Evolutionary conservation across 1,284 basidiomycete species (phyloP), one percentile per base, ranked within the genome.

Genomic region (Leccinum fuscescens): DNA sequence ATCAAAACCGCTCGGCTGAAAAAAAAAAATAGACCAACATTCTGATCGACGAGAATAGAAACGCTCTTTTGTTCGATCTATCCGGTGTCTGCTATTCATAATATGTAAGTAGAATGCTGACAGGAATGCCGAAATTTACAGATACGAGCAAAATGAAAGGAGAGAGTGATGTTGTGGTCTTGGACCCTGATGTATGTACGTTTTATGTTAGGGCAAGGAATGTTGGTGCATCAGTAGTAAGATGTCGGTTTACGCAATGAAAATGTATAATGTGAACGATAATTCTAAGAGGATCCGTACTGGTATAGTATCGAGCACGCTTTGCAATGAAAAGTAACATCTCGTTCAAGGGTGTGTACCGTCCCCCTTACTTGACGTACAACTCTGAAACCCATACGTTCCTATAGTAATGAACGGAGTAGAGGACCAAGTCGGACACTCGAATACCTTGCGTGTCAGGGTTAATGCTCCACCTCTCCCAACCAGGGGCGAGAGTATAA

Each of bases 401-500:
- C 50, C 48, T 52, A 44, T 67, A 67, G 44, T 69, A 67, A 59
- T 67, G 66, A n/a, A 60, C 56, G 3, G 66, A 67, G 11, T 67
- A 35, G 8, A 67, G 35, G 22, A 59, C 53, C 17, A 67, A 53
- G 6, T 67, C 58, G 3, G 44, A 17, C 5, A 24, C n/a, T 1
- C 29, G 60, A 29, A 69, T 51, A 15, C 51, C 50, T 15, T 68
- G 54, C 14, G 49, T 9, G 27, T 57, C 48, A 9, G 29, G 2
- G 17, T 35, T 50, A 20, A 69, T 51, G 4, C 56, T 44, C 66
- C 66, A 67, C 52, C 56, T 48, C 46, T 69, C 58, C 6, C 29
- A 60, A 39, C 60, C 67, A 27, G 17, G 33, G 17, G 46, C 31
- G 11, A 63, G 29, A 3, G 54, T 15, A 8, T 46, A 12, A 24